Base-by-base conservation (phyloP, 108 stramenopile species). In the Stephanodiscus minutulus region DNA sequence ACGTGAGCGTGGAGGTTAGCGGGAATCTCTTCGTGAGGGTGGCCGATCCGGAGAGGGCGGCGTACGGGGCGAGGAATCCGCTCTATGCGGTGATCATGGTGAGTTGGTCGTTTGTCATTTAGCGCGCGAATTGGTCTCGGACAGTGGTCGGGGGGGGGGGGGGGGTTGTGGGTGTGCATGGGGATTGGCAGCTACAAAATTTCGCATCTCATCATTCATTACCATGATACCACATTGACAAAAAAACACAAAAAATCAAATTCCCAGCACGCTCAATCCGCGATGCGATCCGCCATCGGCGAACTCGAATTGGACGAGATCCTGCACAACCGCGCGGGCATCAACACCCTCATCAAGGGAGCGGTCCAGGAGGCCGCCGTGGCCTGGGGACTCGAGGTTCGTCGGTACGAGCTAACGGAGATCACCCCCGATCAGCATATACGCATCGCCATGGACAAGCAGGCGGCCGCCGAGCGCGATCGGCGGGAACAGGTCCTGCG, bases 231-330 rank as follows among this genome's bases (percentile, higher is more conserved):
- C 43, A 44, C 43, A 1, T 17, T 44, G 43, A 44, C 13, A 15
- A 13, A 3, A 15, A 15, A 4, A 39, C 11, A 39, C 11, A 39
- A 4, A 8, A 11, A 44, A 17, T 13, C 3, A 44, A 39, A 39
- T 11, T 44, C 39, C 25, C 63, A 94, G 91, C 92, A 96, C 60
- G 96, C 98, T 8, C 98, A 99, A 90, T 96, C 95, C 5, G 93
- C 96, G 46, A 99, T 99, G 98, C 70, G 98, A 56, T 91, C 97
- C 9, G 96, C 98, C 46, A 96, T 99, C 71, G 98, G 98, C 61
- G 98, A 99, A 88, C 88, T 99, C 85, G 98, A 99, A 86, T 83
- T 99, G 24, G 98, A 99, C 76, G 97, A 99, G 82, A 98, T 98
- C 64, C 90, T 98, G 55, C 98, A 97, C 76, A 93, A 92, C 22